phyloP scores from a whole-genome alignment of 2,329 filamentous ascomycete species.

The Grosmannia huntii region DNA sequence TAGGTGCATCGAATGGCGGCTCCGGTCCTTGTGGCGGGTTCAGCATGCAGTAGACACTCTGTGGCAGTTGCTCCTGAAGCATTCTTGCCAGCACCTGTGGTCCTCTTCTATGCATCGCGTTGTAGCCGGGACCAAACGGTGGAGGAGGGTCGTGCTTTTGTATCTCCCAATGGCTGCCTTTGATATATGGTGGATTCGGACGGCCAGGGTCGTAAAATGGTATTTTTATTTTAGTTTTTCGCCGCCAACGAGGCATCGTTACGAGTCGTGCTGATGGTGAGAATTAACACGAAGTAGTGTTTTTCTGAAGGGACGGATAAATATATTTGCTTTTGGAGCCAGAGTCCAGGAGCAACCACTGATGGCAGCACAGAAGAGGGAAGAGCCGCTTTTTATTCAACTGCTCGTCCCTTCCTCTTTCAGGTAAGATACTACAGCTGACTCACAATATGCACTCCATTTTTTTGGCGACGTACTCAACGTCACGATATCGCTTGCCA shows the following conservation, averaged over 20 bases:
- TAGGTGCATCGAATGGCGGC: neutral
- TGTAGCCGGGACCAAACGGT: constrained; percentile 12
- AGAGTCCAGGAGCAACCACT: no score
- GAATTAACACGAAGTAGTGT: no score
- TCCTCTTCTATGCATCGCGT: constrained; percentile 3
- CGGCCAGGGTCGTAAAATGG: constrained; percentile 4
- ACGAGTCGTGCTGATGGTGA: neutral
- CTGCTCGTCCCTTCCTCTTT: no score
- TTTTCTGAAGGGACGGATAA: no score
- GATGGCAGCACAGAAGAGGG: no score
- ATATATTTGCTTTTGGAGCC: no score
- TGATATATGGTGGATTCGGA: constrained; percentile 3
- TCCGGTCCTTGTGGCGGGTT: constrained; percentile 8
- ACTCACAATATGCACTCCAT: no score
- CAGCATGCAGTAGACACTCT: constrained; percentile 10
- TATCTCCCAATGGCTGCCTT: constrained; percentile 3
- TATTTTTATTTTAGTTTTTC: constrained; percentile 1
- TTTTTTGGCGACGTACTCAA: no score
- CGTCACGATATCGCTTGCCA: no score
- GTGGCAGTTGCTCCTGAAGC: constrained; percentile 7
- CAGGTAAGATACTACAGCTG: no score
- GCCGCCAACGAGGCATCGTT: neutral
- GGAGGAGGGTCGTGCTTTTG: constrained; percentile 3
- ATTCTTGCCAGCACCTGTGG: constrained; percentile 3
- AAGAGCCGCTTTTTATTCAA: no score